Evolutionary conservation across 345 rosid species (phyloP), one percentile per base, ranked within the genome.

Genomic region (Citrus australasica): DNA sequence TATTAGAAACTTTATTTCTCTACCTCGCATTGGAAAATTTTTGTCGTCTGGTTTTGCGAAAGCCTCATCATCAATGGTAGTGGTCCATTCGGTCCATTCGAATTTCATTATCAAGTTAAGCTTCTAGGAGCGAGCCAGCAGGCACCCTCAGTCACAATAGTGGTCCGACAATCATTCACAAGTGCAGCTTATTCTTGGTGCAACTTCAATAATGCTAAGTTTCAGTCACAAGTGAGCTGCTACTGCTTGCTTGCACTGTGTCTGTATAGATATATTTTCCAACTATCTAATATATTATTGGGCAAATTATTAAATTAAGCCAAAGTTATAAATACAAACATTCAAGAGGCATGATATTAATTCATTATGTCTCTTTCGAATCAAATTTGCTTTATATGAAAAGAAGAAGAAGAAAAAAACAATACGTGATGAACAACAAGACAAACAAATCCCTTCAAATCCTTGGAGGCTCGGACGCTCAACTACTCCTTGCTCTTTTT

Each of bases 401-500:
- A 6, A 58, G 1, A n/a, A n/a, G 0, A 0, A 10, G n/a, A 38
- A 58, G 14, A 2, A 67, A 71, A 56, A 55, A 55, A 66, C 25
- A 46, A 46, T 46, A 62, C 61, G 46, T 13, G 40, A 80, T 63
- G 30, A 64, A 51, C 51, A 68, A 17, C 40, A 69, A 46, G 25
- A 71, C 69, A 69, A 69, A 71, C 77, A 14, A 63, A 40, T 53
- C n/a, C 51, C 64, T 53, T 72, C 63, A 48, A 66, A 80, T 78
- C 69, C 62, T 59, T 35, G 78, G 81, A 82, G 82, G 81, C 85
- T 76, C 74, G 88, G 90, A 87, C 82, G 87, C 82, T 81, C 82
- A 78, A 63, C 87, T 14, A 64, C 83, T 85, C 79, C 85, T 69
- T 73, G 69, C 83, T 62, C 84, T 77, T 37, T 70, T 37, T 70